phyloP scores from a whole-genome alignment of 331 rosid species.

The Dryas integrifolia region DNA sequence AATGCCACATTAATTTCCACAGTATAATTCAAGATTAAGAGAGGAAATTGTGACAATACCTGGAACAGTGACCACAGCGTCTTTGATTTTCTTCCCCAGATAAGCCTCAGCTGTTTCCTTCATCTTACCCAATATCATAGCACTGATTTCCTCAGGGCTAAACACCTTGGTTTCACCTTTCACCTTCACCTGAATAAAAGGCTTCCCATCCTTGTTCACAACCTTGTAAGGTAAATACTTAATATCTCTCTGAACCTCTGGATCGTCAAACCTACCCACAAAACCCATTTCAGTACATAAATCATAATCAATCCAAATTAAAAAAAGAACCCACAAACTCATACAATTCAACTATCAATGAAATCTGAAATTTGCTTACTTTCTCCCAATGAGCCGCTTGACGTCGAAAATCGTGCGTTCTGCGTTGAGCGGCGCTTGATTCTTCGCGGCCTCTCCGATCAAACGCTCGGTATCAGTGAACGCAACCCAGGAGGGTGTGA shows the following conservation, averaged over 20 bases:
- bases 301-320: background rate
- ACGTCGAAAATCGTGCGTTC: constrained; percentile 49
- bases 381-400: constrained; percentile 59
- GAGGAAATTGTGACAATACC: constrained; percentile 27
- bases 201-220: constrained; percentile 57
- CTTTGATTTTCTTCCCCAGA: constrained; percentile 51
- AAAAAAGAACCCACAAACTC: background rate
- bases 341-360: background rate
- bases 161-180: constrained; percentile 55
- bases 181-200: constrained; percentile 46
- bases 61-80: constrained; percentile 57
- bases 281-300: background rate
- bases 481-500: constrained; percentile 64
- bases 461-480: constrained; percentile 56
- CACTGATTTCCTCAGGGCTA: constrained; percentile 64
- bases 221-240: constrained; percentile 50
- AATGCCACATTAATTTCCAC: background rate
- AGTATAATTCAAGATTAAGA: background rate
- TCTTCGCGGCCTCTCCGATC: constrained; percentile 65
- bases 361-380: constrained; percentile 24
- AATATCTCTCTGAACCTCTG: constrained; percentile 53
- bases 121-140: constrained; percentile 55
- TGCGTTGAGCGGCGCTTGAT: constrained; percentile 56
- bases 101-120: constrained; percentile 57
- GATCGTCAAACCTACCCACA: constrained; percentile 40